Evolutionary conservation across 129 eudicot genomes (phyloP).

Genomic region (Helichrysum umbraculigerum): DNA sequence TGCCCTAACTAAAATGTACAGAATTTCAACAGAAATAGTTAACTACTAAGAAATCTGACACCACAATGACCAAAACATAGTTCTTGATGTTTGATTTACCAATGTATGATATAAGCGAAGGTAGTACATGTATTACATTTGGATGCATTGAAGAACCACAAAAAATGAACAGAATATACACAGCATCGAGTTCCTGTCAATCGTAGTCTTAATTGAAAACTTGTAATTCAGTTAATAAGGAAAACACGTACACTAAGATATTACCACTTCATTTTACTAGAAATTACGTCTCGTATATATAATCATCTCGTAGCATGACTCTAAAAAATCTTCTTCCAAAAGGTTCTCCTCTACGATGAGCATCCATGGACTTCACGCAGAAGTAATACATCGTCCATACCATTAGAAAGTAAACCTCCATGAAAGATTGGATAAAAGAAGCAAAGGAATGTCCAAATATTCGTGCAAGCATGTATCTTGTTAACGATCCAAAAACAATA

Average conservation of each 20-base stretch:
- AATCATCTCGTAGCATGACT: conserved; percentile 44
- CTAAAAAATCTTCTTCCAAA: conserved; percentile 69
- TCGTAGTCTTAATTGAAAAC: conserved; percentile 33
- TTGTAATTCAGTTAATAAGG: conserved; percentile 14
- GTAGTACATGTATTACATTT: conserved; percentile 6
- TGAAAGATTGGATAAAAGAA: conserved; percentile 51
- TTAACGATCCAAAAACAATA: conserved; percentile 55
- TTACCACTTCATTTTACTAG: conserved; percentile 32
- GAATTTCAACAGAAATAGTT: neutral
- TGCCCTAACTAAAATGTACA: neutral
- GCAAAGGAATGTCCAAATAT: conserved; percentile 53
- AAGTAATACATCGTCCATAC: conserved; percentile 80
- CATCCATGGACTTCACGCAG: conserved; percentile 67
- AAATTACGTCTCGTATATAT: conserved; percentile 29
- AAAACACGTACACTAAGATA: conserved; percentile 31
- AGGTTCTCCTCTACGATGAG: conserved; percentile 43
- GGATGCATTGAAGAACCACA: conserved; percentile 10
- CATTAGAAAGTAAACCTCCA: conserved; percentile 86
- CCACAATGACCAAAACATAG: conserved; percentile 1
- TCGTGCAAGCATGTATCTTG: conserved; percentile 45
- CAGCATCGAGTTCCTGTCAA: conserved; percentile 42
- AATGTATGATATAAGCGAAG: neutral
- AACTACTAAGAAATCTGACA: neutral
- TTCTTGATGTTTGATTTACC: neutral
- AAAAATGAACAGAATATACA: conserved; percentile 47